Conservation (phyloP, 2,329 filamentous ascomycete species). For the Verticillium dahliae region DNA sequence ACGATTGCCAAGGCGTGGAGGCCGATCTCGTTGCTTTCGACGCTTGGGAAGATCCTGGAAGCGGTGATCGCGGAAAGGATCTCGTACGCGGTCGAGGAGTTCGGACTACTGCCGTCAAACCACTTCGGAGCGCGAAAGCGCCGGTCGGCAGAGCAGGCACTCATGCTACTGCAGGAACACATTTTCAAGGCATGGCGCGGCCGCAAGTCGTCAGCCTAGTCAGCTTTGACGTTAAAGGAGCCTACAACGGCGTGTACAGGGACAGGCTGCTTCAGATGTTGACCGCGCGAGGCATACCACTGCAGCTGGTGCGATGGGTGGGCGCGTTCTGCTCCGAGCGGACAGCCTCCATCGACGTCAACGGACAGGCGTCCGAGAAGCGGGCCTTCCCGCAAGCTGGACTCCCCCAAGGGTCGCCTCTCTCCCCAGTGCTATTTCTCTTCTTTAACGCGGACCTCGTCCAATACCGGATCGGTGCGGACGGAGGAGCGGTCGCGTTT, state of each 20-base stretch:
- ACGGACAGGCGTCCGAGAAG: constrained; percentile 12
- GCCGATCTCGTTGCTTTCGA: constrained; percentile 14
- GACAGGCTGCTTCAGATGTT: constrained; percentile 17
- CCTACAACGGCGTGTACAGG: constrained; percentile 32
- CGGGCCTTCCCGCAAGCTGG: constrained; percentile 14
- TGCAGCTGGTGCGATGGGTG: constrained; percentile 11
- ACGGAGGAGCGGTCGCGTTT: constrained; percentile 17
- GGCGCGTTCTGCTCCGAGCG: constrained; percentile 17
- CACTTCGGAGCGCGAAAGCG: constrained; percentile 4
- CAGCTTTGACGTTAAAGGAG: constrained; percentile 32
- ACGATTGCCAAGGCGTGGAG: constrained; percentile 3
- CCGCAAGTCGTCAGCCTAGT: constrained; percentile 23
- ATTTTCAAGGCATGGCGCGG: background rate
- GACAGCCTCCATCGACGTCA: constrained; percentile 15
- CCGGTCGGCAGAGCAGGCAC: constrained; percentile 2
- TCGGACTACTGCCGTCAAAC: constrained; percentile 1
- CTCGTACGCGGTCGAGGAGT: background rate
- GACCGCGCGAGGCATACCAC: constrained; percentile 14
- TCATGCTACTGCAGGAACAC: background rate
- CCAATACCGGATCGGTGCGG: constrained; percentile 16
- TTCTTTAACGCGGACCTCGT: constrained; percentile 20
- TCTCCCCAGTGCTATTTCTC: constrained; percentile 28
- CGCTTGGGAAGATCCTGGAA: constrained; percentile 15
- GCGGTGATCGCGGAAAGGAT: constrained; percentile 1
- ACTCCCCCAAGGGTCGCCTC: constrained; percentile 22